A percentile compares a stretch with the other conserved stretches of the same genome.
Conservation (phyloP, 768 basidiomycete genomes). For the Podaxis sp. region DNA sequence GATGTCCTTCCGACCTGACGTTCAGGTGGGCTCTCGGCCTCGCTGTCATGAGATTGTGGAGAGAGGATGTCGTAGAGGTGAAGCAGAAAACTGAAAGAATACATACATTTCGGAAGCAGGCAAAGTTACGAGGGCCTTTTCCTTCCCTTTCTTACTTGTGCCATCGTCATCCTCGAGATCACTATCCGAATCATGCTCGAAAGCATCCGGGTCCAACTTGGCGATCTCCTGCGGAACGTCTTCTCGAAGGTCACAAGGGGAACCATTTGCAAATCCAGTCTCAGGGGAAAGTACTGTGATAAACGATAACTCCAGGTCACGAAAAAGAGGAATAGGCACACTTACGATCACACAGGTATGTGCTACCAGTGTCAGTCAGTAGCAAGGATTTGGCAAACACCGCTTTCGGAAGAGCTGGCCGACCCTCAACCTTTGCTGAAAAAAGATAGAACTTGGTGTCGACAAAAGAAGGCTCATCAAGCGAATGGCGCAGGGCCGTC, state of each 20-base stretch:
- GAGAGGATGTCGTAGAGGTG: background rate
- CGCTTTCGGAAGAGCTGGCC: background rate
- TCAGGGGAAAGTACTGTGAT: conserved; percentile 6
- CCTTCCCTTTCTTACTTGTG: background rate
- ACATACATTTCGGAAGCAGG: background rate
- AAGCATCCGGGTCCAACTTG: conserved; percentile 4
- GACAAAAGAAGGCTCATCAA: conserved; percentile 4
- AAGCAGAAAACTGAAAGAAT: background rate
- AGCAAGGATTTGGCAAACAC: conserved; percentile 7
- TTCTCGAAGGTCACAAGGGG: background rate
- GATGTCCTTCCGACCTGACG: background rate
- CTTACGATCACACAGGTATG: conserved; percentile 7
- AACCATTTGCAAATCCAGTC: background rate
- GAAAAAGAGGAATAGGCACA: background rate
- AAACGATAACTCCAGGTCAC: background rate
- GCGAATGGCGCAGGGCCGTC: background rate
- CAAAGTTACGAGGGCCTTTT: background rate
- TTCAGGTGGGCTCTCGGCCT: background rate
- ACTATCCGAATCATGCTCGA: conserved; percentile 12
- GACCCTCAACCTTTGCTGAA: background rate
- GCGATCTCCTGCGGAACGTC: background rate
- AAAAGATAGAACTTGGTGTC: conserved; percentile 13
- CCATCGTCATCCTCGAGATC: conserved; percentile 7
- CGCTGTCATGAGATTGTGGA: background rate
- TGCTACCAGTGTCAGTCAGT: background rate